Evolutionary conservation across 2,329 filamentous ascomycete genomes (phyloP).

Genomic region (Calonectria naviculata): DNA sequence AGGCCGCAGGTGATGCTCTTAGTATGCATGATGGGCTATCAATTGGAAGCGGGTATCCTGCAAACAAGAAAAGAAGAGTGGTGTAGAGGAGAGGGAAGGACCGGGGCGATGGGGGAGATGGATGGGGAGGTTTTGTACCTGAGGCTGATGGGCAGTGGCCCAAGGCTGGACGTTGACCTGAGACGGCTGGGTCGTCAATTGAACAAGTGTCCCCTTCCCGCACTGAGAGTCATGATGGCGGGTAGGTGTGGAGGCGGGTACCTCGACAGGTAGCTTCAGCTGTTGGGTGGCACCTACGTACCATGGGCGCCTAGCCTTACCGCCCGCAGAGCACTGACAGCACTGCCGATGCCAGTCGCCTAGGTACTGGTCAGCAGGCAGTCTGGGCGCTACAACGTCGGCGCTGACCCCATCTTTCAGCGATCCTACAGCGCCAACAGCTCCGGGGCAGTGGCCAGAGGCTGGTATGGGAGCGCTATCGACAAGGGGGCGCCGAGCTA

Average conservation of each 20-base stretch:
- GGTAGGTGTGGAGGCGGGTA: slow-evolving; percentile 15
- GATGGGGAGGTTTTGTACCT: slow-evolving; percentile 50
- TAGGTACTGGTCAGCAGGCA: neutral
- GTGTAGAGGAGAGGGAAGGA: slow-evolving; percentile 29
- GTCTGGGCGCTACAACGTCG: neutral
- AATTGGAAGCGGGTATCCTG: slow-evolving; percentile 37
- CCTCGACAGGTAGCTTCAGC: slow-evolving; percentile 1
- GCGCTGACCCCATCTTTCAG: neutral
- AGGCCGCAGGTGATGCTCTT: slow-evolving; percentile 65
- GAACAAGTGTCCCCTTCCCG: slow-evolving; percentile 57
- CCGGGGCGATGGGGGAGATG: slow-evolving; percentile 33
- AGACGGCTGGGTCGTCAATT: slow-evolving; percentile 47
- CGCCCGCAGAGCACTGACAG: neutral
- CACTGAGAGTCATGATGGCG: slow-evolving; percentile 30
- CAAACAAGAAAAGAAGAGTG: slow-evolving; percentile 34
- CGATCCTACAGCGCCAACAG: neutral
- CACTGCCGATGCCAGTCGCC: neutral
- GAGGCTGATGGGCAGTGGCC: slow-evolving; percentile 24
- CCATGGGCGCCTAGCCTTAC: neutral
- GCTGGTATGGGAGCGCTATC: neutral
- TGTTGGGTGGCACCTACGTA: neutral
- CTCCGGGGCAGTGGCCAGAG: neutral
- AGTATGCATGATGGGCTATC: slow-evolving; percentile 56
- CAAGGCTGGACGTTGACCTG: slow-evolving; percentile 32
- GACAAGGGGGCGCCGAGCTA: slow-evolving; percentile 20